Conservation (phyloP, 805 yeast genomes). For the Zygotorulaspora florentina region DNA sequence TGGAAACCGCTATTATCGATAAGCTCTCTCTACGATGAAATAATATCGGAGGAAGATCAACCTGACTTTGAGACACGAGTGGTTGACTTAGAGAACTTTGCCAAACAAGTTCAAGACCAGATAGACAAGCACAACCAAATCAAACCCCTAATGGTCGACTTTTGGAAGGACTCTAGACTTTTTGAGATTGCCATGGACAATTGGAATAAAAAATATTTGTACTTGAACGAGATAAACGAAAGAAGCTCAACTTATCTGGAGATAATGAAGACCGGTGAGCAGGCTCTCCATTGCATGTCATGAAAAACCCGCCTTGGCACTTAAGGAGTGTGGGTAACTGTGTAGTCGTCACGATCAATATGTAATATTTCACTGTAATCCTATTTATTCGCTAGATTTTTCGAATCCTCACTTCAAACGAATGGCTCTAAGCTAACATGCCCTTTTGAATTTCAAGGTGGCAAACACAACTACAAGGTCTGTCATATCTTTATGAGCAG, state of each 20-base stretch:
- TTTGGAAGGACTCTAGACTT: slow-evolving; percentile 31
- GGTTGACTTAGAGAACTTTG: slow-evolving; percentile 36
- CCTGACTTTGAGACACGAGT: slow-evolving; percentile 8
- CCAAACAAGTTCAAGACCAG: slow-evolving; percentile 37
- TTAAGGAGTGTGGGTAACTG: too few relatives aligned
- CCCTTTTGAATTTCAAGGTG: not conserved
- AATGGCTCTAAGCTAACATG: slow-evolving; percentile 2
- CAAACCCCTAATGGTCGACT: slow-evolving; percentile 35
- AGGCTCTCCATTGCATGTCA: not conserved
- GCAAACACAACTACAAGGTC: slow-evolving; percentile 1
- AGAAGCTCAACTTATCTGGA: slow-evolving; percentile 35
- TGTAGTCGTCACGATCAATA: not conserved
- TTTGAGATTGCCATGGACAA: slow-evolving; percentile 38
- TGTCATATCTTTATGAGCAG: not conserved
- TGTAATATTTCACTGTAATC: not conserved
- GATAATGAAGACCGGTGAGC: slow-evolving; percentile 28
- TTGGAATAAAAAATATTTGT: slow-evolving; percentile 41
- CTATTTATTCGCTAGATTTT: not conserved
- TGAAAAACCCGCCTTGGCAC: too few relatives aligned
- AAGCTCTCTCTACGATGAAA: slow-evolving; percentile 17
- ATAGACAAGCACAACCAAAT: slow-evolving; percentile 43
- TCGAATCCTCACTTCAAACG: not conserved
- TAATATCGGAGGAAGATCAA: slow-evolving; percentile 10
- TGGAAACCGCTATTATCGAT: slow-evolving; percentile 28
- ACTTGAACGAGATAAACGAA: slow-evolving; percentile 35